A percentile compares a stretch with the other conserved stretches of the same genome.
These are phyloP conservation scores for Celoporthe dispersa DNA, from an alignment of 2,329 filamentous ascomycete genomes.

Conservation along the genomic window DNA sequence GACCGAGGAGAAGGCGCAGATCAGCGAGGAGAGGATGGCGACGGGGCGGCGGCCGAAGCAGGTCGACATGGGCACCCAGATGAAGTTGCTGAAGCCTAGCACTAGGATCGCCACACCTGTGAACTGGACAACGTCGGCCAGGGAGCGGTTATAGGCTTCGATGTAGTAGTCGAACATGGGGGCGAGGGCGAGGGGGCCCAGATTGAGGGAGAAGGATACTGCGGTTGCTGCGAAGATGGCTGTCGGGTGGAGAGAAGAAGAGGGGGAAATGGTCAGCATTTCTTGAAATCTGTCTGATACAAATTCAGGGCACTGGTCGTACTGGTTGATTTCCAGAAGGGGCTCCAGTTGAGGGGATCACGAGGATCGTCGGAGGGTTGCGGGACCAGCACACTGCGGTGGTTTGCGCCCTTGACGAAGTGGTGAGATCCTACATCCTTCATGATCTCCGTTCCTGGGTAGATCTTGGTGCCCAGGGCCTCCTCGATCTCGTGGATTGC, in stretches of 20 bases:
- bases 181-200: constrained; percentile 47
- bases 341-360: constrained; percentile 55
- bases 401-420: constrained; percentile 59
- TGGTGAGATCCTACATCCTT: constrained; percentile 63
- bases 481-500: constrained; percentile 32
- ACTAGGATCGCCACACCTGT: constrained; percentile 52
- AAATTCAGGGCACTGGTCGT: background rate
- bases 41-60: constrained; percentile 53
- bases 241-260: background rate
- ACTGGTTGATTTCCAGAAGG: constrained; percentile 47
- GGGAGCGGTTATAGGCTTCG: constrained; percentile 55
- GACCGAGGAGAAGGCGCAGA: constrained; percentile 50
- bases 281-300: too few species aligned
- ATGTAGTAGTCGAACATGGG: constrained; percentile 65
- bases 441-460: constrained; percentile 46
- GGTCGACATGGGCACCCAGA: constrained; percentile 55
- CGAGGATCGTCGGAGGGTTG: constrained; percentile 51
- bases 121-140: constrained; percentile 56
- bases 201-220: constrained; percentile 48
- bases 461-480: constrained; percentile 40
- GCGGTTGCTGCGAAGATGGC: constrained; percentile 39
- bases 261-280: background rate
- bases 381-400: constrained; percentile 54
- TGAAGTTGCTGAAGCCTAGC: constrained; percentile 55
- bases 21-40: constrained; percentile 47